Base-by-base conservation (phyloP, 495 filamentous ascomycete genomes). In the Sporormia fimetaria region DNA sequence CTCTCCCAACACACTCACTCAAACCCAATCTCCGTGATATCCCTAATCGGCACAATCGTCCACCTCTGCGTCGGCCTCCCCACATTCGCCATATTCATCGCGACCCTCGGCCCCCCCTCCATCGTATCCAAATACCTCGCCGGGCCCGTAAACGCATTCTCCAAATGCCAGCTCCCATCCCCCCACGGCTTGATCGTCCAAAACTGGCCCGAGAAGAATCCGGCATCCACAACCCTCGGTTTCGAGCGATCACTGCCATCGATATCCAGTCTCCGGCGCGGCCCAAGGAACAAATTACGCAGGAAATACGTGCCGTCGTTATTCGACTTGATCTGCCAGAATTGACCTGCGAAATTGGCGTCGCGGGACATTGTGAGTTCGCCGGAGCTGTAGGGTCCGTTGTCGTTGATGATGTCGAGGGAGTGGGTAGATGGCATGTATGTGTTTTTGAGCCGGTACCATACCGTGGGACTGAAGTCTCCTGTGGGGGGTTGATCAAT, bases 111-210 rank as follows among this genome's bases (percentile, higher is more conserved):
- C 5, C 38, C 38, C 1, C 44, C 44, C 17, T 47, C 44, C 44
- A 48, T 36, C 2, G 44, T 48, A 21, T 48, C 44, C 31, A 49
- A 12, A 32, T 44, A 44, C 26, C 43, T 8, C 21, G 32, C 14
- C 18, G 33, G 45, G 6, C 45, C 45, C 4, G 31, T 30, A 21
- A 37, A 49, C 3, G 34, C 32, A 33, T 49, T 43, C 33, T 42
- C 38, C 3, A 49, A 21, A 43, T 49, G 45, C 31, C 31, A 49
- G 4, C 38, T 42, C 6, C 39, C 39, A 36, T 49, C 45, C 11
- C 45, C 45, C 45, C 45, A 49, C 15, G 45, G 31, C 24, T 43
- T 38, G 33, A 49, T 49, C 14, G 7, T 37, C 45, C 45, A 49
- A 21, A 35, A 32, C 45, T 49, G 45, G 12, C 45, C 45, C 5